Base-by-base conservation (phyloP, 202 grass and related monocot genomes). In the Setaria italica region DNA sequence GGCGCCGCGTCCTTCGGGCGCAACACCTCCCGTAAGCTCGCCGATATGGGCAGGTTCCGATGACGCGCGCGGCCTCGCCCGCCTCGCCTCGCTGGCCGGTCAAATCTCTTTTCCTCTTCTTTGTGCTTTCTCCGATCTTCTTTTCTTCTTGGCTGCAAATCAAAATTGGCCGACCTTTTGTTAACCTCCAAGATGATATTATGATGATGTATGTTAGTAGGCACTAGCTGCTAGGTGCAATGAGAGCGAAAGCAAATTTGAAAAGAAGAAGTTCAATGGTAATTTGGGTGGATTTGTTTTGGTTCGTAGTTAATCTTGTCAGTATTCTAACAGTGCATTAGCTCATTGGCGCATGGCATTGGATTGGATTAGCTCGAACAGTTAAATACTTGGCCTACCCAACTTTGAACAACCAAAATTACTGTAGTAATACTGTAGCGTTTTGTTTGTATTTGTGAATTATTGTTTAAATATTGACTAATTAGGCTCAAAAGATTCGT, bases 11-110 rank as follows among this genome's bases (percentile, higher is more conserved):
- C 88, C 0, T 85, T 88, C 55, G 92, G 85, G 1, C 63, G 79
- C 70, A 94, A 88, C 82, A 73, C 83, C 25, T 90, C 92, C 19
- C 41, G 75, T 70, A 95, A 84, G 86, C 87, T 88, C 73, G 88
- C 88, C 32, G 88, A 90, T 54, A 88, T 86, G 67, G 80, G 90
- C 42, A 83, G 90, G 88, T 92, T 90, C 86, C 74, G 79, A 58
- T 95, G 85, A 95, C 50, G 76, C 50, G 2, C 47, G 74, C 46
- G 9, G 39, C 3, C 39, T 35, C 34, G 34, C 34, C 34, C 34
- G 37, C 35, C 37, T 17, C 10, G 7, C 39, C 4, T 10, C 19
- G 57, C 58, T 63, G 55, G 76, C 53, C 63, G 49, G 34, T 83
- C 50, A 43, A 68, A 50, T 62, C 29, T 9, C 30, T 32, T 51